phyloP scores from a whole-genome alignment of 441 rosid genomes.

The Erodium moschatum region DNA sequence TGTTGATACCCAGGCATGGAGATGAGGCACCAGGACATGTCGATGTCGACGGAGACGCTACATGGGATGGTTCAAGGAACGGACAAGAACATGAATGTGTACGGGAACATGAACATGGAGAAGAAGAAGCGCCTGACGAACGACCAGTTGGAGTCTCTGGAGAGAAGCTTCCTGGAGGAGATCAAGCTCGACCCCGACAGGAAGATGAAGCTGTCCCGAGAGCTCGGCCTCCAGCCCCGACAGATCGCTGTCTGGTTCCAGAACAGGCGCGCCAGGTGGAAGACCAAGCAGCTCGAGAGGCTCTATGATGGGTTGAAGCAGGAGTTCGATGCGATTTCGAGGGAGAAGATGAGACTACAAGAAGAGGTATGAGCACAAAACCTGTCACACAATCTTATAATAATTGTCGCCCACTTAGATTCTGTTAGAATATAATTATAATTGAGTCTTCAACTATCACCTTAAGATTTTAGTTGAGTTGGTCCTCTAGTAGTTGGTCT shows the following conservation, averaged over 20 bases:
- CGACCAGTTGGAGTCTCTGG: constrained; percentile 61
- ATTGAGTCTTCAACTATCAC: no score
- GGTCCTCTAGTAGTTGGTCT: no score
- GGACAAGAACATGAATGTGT: no score
- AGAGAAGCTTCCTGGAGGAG: constrained; percentile 79
- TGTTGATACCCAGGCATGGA: no score
- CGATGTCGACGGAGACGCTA: no score
- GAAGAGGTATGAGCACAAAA: constrained; percentile 20
- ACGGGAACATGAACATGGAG: no score
- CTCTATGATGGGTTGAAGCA: constrained; percentile 59
- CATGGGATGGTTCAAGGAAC: no score
- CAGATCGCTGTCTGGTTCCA: constrained; percentile 95
- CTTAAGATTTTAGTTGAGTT: no score
- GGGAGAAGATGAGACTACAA: constrained; percentile 64
- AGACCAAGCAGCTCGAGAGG: constrained; percentile 70
- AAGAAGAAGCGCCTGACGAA: constrained; percentile 57
- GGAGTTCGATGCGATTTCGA: constrained; percentile 47
- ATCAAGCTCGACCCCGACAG: constrained; percentile 64
- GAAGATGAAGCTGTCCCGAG: constrained; percentile 74
- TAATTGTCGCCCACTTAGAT: no score
- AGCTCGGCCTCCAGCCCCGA: constrained; percentile 75
- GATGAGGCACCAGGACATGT: no score
- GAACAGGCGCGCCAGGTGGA: constrained; percentile 89
- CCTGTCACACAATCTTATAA: no score
- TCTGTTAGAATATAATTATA: no score